Conservation (phyloP, 129 eudicot species). For the Artemisia annua region DNA sequence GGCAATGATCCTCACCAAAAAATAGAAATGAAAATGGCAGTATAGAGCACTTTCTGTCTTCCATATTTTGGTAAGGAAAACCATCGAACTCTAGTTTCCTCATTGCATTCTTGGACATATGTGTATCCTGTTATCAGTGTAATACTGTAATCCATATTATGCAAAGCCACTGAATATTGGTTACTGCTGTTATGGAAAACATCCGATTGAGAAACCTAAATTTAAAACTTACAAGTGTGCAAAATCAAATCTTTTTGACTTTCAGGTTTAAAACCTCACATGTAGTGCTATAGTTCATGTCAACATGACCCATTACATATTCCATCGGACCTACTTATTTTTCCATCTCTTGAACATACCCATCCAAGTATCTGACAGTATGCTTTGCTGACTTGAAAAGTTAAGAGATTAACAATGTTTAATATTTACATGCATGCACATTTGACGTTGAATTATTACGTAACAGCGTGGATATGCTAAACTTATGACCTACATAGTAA, state of each 20-base stretch:
- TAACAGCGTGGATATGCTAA: too few species aligned
- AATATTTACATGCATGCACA: too few species aligned
- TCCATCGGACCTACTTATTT: too few species aligned
- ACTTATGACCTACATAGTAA: too few species aligned
- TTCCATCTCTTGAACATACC: too few species aligned
- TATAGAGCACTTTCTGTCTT: conserved; percentile 31
- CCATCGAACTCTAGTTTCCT: not conserved
- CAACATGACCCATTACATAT: too few species aligned
- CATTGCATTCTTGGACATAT: not conserved
- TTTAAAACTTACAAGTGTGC: conserved; percentile 2
- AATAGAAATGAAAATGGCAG: conserved; percentile 89
- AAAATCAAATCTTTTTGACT: conserved; percentile 10
- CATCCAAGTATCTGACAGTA: not conserved
- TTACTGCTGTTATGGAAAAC: conserved; percentile 1
- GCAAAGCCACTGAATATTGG: not conserved
- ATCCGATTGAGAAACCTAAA: not conserved
- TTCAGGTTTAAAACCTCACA: conserved; percentile 9
- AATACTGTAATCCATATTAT: not conserved
- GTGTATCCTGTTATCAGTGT: not conserved
- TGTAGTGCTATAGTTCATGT: not conserved
- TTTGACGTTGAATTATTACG: too few species aligned
- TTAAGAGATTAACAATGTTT: too few species aligned
- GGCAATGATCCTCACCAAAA: conserved; percentile 71
- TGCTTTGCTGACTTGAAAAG: conserved; percentile 1
- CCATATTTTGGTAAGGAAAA: conserved; percentile 14